Percentiles rank a stretch among this genome's conserved stretches.
Evolutionary conservation across 2,329 filamentous ascomycete genomes (phyloP).

Genomic region (Trichophyton benhamiae): DNA sequence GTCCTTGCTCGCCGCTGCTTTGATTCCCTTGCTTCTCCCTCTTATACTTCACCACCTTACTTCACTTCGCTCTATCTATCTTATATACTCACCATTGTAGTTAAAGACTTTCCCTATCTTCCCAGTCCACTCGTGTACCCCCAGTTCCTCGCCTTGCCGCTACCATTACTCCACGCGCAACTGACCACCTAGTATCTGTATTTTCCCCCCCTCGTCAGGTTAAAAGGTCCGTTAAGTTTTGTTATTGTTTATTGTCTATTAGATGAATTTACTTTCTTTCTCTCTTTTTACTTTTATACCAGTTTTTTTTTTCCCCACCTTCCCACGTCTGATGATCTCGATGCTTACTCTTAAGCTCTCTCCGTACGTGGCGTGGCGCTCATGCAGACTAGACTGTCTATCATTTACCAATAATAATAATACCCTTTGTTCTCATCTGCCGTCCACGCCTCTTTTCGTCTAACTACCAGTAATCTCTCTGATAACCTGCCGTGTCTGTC

Average conservation of each 20-base stretch:
- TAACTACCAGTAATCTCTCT: too few species aligned
- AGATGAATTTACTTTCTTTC: background rate
- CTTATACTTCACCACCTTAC: background rate
- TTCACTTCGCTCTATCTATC: background rate
- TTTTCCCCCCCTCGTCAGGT: background rate
- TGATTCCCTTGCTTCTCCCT: constrained; percentile 1
- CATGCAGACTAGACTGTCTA: too few species aligned
- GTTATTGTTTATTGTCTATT: background rate
- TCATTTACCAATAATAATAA: too few species aligned
- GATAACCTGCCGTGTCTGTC: too few species aligned
- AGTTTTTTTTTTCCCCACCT: too few species aligned
- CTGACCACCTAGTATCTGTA: background rate
- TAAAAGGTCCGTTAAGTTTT: background rate
- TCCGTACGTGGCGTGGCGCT: too few species aligned
- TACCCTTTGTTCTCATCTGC: too few species aligned
- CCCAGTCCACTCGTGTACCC: background rate
- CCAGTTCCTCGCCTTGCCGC: background rate
- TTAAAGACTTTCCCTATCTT: background rate
- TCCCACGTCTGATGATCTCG: background rate
- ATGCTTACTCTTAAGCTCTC: too few species aligned
- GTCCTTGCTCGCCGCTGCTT: background rate
- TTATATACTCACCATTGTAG: background rate
- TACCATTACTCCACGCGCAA: background rate
- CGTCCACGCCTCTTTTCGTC: too few species aligned
- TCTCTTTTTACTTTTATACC: too few species aligned